Percentiles rank a stretch among this genome's conserved stretches.
Conservation (phyloP, 2,329 filamentous ascomycete species). For the Apiospora saccharicola region DNA sequence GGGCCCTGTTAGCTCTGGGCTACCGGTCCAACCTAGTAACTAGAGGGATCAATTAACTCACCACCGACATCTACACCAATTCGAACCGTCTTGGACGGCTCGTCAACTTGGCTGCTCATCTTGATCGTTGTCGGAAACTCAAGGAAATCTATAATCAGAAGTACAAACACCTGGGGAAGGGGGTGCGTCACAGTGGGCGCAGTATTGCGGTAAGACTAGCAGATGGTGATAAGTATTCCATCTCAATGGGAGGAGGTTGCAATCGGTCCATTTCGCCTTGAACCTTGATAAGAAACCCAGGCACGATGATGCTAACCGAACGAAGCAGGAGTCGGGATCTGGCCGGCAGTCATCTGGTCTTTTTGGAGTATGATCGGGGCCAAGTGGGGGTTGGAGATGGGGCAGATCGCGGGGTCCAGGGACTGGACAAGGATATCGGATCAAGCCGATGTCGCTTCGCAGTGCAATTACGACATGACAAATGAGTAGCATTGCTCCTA, state of each 20-base stretch:
- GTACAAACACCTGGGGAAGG: too few relatives aligned
- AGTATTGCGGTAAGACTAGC: not conserved
- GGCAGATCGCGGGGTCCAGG: constrained; percentile 8
- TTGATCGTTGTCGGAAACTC: not conserved
- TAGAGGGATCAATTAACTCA: not conserved
- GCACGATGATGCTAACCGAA: not conserved
- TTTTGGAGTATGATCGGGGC: not conserved
- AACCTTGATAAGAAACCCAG: not conserved
- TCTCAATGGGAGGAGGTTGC: not conserved
- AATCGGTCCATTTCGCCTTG: not conserved
- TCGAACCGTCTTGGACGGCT: not conserved
- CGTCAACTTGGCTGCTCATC: not conserved
- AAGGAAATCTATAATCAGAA: too few relatives aligned
- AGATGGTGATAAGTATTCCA: not conserved
- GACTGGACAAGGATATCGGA: not conserved
- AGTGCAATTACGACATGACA: not conserved
- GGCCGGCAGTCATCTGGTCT: not conserved
- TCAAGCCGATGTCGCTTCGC: not conserved
- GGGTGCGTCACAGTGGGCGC: not conserved
- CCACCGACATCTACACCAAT: not conserved
- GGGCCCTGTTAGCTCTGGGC: not conserved
- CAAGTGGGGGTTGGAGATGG: not conserved
- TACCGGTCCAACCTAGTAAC: not conserved
- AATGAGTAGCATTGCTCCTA: not conserved
- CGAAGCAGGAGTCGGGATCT: not conserved